These are phyloP conservation scores for Secale cereale DNA, from an alignment of 176 grass and related monocot species.

Conservation along the genomic window DNA sequence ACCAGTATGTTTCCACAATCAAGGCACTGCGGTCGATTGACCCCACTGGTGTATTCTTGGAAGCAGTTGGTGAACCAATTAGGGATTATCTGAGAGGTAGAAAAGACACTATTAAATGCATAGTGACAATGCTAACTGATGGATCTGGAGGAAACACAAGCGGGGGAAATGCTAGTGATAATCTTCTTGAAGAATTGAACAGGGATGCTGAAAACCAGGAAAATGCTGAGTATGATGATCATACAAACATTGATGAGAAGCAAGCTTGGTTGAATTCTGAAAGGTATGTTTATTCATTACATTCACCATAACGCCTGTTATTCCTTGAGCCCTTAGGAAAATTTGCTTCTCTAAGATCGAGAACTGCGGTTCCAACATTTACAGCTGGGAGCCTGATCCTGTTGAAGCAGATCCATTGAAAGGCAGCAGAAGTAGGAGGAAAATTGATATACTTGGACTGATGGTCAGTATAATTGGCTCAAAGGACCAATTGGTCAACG, in stretches of 20 bases:
- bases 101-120: constrained; percentile 99
- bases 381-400: constrained; percentile 93
- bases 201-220: constrained; percentile 90
- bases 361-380: constrained; percentile 23
- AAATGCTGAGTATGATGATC: constrained; percentile 72
- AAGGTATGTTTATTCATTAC: constrained; percentile 51
- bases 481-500: constrained; percentile 93
- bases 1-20: constrained; percentile 96
- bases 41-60: constrained; percentile 91
- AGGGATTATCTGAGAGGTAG: constrained; percentile 96
- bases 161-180: constrained; percentile 74
- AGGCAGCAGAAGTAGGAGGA: constrained; percentile 90
- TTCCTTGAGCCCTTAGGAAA: not conserved
- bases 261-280: constrained; percentile 95
- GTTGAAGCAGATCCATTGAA: constrained; percentile 87
- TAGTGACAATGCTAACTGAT: constrained; percentile 94
- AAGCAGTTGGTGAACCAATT: constrained; percentile 99
- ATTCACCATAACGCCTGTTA: not conserved
- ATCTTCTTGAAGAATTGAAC: constrained; percentile 93
- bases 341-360: not conserved
- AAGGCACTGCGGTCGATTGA: constrained; percentile 90
- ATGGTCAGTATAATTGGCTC: constrained; percentile 98
- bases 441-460: constrained; percentile 92
- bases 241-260: constrained; percentile 84
- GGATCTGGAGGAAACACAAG: constrained; percentile 70